Percentiles rank a stretch among this genome's conserved stretches.
Evolutionary conservation across 2,329 filamentous ascomycete species (phyloP).

Genomic region (Calycina marina): DNA sequence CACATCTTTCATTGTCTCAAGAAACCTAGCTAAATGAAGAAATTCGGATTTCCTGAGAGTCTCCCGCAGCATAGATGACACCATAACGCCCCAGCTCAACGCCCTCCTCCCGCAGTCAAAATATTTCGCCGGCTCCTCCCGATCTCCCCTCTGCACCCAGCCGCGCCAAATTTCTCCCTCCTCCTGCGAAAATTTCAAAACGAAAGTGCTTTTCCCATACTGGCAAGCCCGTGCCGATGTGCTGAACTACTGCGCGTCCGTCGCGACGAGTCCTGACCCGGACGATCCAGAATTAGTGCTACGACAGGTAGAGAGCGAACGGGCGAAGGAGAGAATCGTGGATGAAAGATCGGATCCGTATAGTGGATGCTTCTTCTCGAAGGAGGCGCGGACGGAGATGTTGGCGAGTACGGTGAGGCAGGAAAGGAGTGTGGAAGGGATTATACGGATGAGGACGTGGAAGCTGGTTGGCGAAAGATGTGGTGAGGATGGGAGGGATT

Average conservation of each 20-base stretch:
- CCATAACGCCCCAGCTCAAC: conserved; percentile 86
- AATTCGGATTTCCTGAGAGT: conserved; percentile 78
- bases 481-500: conserved; percentile 38
- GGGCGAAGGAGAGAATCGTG: conserved; percentile 57
- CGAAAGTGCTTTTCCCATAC: conserved; percentile 68
- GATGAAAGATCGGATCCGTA: conserved; percentile 90
- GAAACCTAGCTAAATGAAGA: conserved; percentile 1
- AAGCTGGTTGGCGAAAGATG: conserved; percentile 63
- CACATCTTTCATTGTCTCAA: neutral
- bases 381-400: conserved; percentile 66
- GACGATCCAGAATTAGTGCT: conserved; percentile 66
- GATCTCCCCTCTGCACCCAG: conserved; percentile 34
- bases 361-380: conserved; percentile 65
- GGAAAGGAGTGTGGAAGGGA: conserved; percentile 63
- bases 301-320: conserved; percentile 54
- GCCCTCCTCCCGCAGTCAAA: conserved; percentile 58
- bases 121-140: conserved; percentile 63
- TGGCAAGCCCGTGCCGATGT: conserved; percentile 79
- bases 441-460: conserved; percentile 75
- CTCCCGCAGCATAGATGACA: conserved; percentile 83
- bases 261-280: conserved; percentile 77
- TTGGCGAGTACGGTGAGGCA: conserved; percentile 60
- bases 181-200: conserved; percentile 59
- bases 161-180: conserved; percentile 40
- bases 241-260: conserved; percentile 74